phyloP scores from a whole-genome alignment of 257 asterid species.

The Gynochthodes officinalis region DNA sequence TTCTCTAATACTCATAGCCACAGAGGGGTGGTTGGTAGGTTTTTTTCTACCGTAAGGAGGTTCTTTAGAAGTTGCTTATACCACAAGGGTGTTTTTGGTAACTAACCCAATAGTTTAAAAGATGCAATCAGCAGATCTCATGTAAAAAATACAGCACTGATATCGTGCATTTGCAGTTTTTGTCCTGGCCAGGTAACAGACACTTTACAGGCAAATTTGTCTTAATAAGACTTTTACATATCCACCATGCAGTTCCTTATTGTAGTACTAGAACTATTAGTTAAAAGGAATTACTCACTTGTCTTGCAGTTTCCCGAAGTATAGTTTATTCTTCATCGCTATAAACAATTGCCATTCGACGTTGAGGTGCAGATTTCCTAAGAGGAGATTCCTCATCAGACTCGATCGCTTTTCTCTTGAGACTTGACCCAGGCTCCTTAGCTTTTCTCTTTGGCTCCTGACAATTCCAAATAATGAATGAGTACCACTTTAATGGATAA shows the following conservation, averaged over 20 bases:
- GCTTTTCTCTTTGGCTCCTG: slow-evolving; percentile 77
- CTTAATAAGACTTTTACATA: background rate
- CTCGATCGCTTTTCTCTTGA: slow-evolving; percentile 75
- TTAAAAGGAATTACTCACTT: slow-evolving; percentile 10
- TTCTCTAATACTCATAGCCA: too few species aligned
- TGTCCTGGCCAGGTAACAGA: background rate
- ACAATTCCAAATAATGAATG: slow-evolving; percentile 9
- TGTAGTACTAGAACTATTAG: background rate
- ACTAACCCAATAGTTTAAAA: background rate
- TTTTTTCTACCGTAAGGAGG: too few species aligned
- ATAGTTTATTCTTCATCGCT: slow-evolving; percentile 71
- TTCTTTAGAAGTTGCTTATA: too few species aligned
- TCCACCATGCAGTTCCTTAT: background rate
- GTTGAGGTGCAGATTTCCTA: slow-evolving; percentile 61
- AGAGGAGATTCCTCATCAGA: slow-evolving; percentile 96
- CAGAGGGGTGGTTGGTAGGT: too few species aligned
- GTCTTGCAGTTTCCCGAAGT: slow-evolving; percentile 1
- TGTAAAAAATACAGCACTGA: background rate
- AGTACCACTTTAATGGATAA: background rate
- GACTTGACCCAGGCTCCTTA: slow-evolving; percentile 52
- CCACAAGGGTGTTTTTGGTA: too few species aligned
- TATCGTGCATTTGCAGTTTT: background rate
- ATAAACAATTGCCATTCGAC: slow-evolving; percentile 83
- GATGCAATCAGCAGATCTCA: background rate
- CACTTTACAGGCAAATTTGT: background rate